phyloP scores from a whole-genome alignment of 129 eudicot species.

The Pseudognaphalium luteoalbum region DNA sequence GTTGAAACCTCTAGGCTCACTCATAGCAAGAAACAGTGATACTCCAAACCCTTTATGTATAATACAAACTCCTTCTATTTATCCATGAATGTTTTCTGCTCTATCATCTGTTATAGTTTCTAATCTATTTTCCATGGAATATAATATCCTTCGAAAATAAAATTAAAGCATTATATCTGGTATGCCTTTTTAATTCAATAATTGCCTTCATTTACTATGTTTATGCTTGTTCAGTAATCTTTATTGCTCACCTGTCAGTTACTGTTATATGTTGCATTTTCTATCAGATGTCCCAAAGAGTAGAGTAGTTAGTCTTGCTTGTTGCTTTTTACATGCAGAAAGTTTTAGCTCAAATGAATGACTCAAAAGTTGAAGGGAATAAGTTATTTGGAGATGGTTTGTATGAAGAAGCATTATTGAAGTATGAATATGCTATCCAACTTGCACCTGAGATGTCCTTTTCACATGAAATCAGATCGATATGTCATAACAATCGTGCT shows the following conservation, averaged over 20 bases:
- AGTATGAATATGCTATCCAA: slow-evolving; percentile 83
- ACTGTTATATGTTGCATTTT: not conserved
- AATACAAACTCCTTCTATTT: not conserved
- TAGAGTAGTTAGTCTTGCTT: not conserved
- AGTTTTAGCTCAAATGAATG: slow-evolving; percentile 65
- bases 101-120: not conserved
- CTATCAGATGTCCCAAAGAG: too few relatives aligned
- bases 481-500: slow-evolving; percentile 88
- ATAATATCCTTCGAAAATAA: not conserved
- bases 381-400: slow-evolving; percentile 59
- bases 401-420: slow-evolving; percentile 79
- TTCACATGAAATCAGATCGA: slow-evolving; percentile 63
- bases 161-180: not conserved
- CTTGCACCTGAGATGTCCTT: slow-evolving; percentile 57
- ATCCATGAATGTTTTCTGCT: not conserved
- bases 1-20: not conserved
- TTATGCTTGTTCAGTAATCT: not conserved
- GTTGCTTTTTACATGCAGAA: slow-evolving; percentile 42
- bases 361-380: slow-evolving; percentile 80
- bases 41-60: not conserved
- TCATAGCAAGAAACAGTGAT: not conserved
- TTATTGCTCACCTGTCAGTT: not conserved
- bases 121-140: not conserved
- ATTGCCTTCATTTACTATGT: not conserved
- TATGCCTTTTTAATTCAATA: not conserved